Evolutionary conservation across 2,329 filamentous ascomycete genomes (phyloP).

Genomic region (Truncatella angustata): DNA sequence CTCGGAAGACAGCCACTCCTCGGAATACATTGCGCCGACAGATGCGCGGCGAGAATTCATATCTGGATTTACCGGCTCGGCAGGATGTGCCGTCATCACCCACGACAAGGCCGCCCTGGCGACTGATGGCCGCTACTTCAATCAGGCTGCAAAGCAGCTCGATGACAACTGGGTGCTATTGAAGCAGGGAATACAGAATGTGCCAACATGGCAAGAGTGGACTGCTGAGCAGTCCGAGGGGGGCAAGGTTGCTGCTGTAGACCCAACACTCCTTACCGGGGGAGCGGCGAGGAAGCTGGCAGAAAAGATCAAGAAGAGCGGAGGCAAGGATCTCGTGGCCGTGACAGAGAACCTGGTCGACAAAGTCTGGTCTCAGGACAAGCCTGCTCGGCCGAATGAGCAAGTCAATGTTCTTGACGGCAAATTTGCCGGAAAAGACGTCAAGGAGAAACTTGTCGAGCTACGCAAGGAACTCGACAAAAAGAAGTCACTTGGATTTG

Average conservation of each 20-base stretch:
- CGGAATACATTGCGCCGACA: constrained; percentile 96
- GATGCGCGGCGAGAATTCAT: constrained; percentile 91
- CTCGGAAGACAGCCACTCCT: constrained; percentile 95
- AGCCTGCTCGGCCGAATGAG: constrained; percentile 74
- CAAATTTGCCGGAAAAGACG: constrained; percentile 78
- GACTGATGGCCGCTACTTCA: constrained; percentile 97
- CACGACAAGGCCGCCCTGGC: constrained; percentile 83
- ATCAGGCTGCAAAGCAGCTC: constrained; percentile 87
- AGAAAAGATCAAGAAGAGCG: constrained; percentile 84
- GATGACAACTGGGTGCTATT: constrained; percentile 88
- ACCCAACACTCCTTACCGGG: constrained; percentile 80
- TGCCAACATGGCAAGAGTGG: constrained; percentile 98
- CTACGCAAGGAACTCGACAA: constrained; percentile 89
- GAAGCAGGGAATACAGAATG: constrained; percentile 90
- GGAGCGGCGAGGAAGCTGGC: constrained; percentile 64
- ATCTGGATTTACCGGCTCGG: constrained; percentile 91
- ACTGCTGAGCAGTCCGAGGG: constrained; percentile 79
- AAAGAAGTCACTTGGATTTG: constrained; percentile 82
- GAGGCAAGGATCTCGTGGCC: constrained; percentile 72
- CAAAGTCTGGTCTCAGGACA: constrained; percentile 74
- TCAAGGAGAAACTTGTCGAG: constrained; percentile 78
- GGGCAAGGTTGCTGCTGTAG: constrained; percentile 86
- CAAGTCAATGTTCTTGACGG: constrained; percentile 69
- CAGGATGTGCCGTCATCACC: constrained; percentile 87
- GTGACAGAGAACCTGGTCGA: constrained; percentile 87